These are phyloP conservation scores for Cunninghamia lanceolata DNA, from an alignment of 75 land plant genomes.

Conservation along the genomic window DNA sequence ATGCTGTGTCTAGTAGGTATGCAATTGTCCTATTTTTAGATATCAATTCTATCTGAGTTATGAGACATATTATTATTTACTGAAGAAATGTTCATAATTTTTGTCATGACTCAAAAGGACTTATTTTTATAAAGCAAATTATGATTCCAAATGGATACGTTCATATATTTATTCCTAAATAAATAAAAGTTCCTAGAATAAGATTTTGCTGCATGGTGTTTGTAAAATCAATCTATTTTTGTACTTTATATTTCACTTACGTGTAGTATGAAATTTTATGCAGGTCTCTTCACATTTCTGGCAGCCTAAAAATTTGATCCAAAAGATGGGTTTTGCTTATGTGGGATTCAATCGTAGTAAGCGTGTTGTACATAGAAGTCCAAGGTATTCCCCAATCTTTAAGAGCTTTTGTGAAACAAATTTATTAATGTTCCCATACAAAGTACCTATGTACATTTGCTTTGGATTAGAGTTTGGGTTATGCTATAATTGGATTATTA, in stretches of 20 bases:
- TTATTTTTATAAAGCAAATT: neutral
- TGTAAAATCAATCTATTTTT: no score
- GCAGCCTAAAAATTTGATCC: neutral
- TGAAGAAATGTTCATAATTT: neutral
- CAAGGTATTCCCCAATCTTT: neutral
- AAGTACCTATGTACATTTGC: neutral
- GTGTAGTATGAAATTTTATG: neutral
- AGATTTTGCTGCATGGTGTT: neutral
- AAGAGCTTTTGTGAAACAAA: neutral
- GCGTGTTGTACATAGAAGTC: neutral
- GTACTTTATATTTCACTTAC: neutral
- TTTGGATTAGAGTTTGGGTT: neutral
- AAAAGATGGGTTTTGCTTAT: neutral
- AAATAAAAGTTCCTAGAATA: neutral
- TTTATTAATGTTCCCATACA: neutral
- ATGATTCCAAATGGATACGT: neutral
- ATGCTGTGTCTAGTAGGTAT: slow-evolving; percentile 23
- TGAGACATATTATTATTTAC: neutral
- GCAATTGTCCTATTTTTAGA: neutral
- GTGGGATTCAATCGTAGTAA: neutral
- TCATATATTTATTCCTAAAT: neutral
- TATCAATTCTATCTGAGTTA: neutral
- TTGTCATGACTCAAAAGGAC: no score
- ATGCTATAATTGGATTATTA: neutral
- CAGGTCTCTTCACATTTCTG: slow-evolving; percentile 2